These are phyloP conservation scores for Stagonosporopsis chrysanthemi DNA, from an alignment of 2,329 filamentous ascomycete species.

Conservation along the genomic window DNA sequence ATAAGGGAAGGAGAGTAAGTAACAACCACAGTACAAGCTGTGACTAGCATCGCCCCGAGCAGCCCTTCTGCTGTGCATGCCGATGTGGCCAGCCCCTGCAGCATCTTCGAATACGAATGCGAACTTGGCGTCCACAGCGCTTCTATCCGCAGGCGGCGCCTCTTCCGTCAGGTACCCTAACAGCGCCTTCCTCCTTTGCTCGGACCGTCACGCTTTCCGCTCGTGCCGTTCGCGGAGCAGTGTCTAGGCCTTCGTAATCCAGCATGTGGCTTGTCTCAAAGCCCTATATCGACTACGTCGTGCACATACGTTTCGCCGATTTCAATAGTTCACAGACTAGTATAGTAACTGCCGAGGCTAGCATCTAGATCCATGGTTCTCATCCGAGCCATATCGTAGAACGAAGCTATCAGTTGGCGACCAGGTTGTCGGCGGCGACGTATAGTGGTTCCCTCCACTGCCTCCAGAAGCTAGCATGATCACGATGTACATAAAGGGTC, in stretches of 20 bases:
- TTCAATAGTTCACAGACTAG: constrained; percentile 6
- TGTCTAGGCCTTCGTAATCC: not conserved
- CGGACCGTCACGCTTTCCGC: not conserved
- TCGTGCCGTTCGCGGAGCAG: not conserved
- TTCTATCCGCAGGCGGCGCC: not conserved
- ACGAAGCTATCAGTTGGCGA: not conserved
- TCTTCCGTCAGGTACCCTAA: constrained; percentile 1
- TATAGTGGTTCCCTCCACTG: not conserved
- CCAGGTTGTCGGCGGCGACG: not conserved
- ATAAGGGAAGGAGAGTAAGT: too few species aligned
- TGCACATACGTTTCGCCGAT: not conserved
- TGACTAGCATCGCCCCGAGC: too few species aligned
- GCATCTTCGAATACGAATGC: not conserved
- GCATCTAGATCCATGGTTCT: not conserved
- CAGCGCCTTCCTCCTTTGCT: not conserved
- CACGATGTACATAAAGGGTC: constrained; percentile 1
- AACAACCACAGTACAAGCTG: too few species aligned
- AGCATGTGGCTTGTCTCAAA: not conserved
- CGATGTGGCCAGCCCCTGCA: too few species aligned
- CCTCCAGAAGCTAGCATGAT: not conserved
- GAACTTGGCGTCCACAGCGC: not conserved
- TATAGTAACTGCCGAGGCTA: constrained; percentile 3
- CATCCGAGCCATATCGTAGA: not conserved
- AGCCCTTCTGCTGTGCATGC: too few species aligned
- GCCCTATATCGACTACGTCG: not conserved